These are phyloP conservation scores for Boletus pseudo-olivaceus DNA, from an alignment of 768 basidiomycete genomes.

Conservation along the genomic window DNA sequence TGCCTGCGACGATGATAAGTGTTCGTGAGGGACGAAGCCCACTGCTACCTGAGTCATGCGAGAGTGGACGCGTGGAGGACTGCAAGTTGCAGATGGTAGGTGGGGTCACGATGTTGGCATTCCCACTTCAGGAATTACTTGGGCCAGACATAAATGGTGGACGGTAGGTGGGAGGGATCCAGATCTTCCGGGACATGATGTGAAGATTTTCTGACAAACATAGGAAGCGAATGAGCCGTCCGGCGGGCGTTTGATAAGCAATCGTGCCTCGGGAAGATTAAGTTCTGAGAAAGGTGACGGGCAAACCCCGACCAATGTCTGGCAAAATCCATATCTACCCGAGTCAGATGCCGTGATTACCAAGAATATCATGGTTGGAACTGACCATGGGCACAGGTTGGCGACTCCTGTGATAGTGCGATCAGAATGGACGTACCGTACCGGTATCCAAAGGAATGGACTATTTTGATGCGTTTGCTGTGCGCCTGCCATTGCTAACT, in stretches of 20 bases:
- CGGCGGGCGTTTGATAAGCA: slow-evolving; percentile 17
- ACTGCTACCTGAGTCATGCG: slow-evolving; percentile 12
- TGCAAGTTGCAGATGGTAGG: neutral
- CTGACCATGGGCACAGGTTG: neutral
- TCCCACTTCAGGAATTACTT: neutral
- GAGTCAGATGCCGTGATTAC: neutral
- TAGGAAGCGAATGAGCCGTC: neutral
- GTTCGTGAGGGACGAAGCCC: neutral
- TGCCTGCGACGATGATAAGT: neutral
- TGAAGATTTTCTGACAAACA: neutral
- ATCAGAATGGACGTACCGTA: neutral
- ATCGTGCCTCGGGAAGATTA: neutral
- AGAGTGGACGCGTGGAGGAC: neutral
- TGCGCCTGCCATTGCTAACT: neutral
- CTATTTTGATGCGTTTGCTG: neutral
- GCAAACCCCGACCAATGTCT: slow-evolving; percentile 7
- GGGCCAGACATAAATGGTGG: slow-evolving; percentile 18
- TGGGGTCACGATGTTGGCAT: neutral
- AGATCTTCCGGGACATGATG: neutral
- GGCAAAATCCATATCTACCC: slow-evolving; percentile 17
- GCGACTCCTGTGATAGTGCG: too few relatives aligned
- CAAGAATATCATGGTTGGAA: neutral
- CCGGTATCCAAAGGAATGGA: neutral
- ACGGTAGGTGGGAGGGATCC: neutral
- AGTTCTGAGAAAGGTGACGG: slow-evolving; percentile 1